These are phyloP conservation scores for Talaromyces albobiverticillius DNA, from an alignment of 2,329 filamentous ascomycete species.

Conservation along the genomic window DNA sequence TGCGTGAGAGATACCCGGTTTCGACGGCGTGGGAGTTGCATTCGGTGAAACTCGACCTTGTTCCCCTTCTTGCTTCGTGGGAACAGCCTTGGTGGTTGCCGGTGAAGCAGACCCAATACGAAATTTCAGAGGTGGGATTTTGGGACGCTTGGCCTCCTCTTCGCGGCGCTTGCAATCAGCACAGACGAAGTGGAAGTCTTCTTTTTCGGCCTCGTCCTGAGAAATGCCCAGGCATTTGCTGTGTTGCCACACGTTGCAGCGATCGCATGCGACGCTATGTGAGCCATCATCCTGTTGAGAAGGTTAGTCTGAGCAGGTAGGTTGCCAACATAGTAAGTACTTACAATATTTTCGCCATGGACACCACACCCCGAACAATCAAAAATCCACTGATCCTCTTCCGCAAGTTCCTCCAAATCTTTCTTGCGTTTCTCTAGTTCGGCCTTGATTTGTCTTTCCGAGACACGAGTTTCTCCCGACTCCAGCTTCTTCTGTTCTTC, in stretches of 20 bases:
- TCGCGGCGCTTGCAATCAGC: constrained; percentile 69
- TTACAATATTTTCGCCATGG: constrained; percentile 73
- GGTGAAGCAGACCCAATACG: constrained; percentile 47
- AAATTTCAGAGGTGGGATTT: constrained; percentile 61
- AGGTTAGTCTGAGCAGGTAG: constrained; percentile 19
- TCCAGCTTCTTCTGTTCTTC: constrained; percentile 66
- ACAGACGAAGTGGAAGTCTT: constrained; percentile 87
- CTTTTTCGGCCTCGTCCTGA: constrained; percentile 73
- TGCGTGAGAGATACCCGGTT: not conserved
- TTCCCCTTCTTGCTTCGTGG: constrained; percentile 20
- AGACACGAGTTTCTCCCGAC: constrained; percentile 60
- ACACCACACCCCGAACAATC: constrained; percentile 86
- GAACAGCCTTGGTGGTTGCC: constrained; percentile 41
- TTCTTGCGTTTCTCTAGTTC: constrained; percentile 78
- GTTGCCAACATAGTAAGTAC: constrained; percentile 18
- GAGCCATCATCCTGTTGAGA: constrained; percentile 73
- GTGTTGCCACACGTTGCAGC: constrained; percentile 95
- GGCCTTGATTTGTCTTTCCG: constrained; percentile 74
- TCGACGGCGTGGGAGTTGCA: constrained; percentile 4
- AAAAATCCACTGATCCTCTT: constrained; percentile 80
- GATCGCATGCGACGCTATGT: constrained; percentile 90
- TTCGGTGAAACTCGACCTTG: constrained; percentile 21
- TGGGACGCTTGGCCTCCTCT: constrained; percentile 60
- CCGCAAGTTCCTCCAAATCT: constrained; percentile 69
- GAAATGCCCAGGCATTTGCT: constrained; percentile 84